Base-by-base conservation (phyloP, 495 filamentous ascomycete genomes). In the Cenococcum geophilum region DNA sequence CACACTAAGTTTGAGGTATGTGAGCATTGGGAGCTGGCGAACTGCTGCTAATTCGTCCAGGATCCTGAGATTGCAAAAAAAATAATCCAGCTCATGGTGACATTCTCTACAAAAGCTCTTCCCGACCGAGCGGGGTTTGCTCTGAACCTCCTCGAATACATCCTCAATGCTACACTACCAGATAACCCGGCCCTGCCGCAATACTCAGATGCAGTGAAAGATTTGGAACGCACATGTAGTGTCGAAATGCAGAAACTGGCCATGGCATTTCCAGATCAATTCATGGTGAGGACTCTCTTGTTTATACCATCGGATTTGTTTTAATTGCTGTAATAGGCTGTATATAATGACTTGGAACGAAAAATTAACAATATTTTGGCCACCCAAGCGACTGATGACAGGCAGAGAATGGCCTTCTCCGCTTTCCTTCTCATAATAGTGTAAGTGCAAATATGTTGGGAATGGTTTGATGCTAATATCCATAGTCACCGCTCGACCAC, bases 351-450 rank as follows among this genome's bases (percentile, higher is more conserved):
- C 53, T 79, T 97, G 5, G 88, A 95, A 70, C 78, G 79, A 5
- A 92, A 91, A 69, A 86, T 97, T 58, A 84, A 84, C 60, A 88
- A 91, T 64, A 87, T 97, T 71, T 82, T 90, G 45, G 71, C 85
- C 48, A 81, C 83, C 3, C 86, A 87, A 52, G 83, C 78, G 16
- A 76, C 88, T 6, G 91, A 96, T 67, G 85, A 91, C 65, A 87
- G 88, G 63, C 82, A 82, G 20, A 78, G 82, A 48, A 77, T 82
- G 27, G 78, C 78, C 0, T 81, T 72, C 79, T 81, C 86, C 77
- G 83, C 85, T 67, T 83, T 96, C 72, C 77, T 99, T 3, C 91
- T 97, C 62, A 95, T 93, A 12, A 96, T 99, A 64, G 85, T 92
- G 65, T 68, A 61, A 58, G 61, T 23, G 18, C 12, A 9, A 34